Base-by-base conservation (phyloP, 441 rosid genomes). In the Gossypium schwendimanii region DNA sequence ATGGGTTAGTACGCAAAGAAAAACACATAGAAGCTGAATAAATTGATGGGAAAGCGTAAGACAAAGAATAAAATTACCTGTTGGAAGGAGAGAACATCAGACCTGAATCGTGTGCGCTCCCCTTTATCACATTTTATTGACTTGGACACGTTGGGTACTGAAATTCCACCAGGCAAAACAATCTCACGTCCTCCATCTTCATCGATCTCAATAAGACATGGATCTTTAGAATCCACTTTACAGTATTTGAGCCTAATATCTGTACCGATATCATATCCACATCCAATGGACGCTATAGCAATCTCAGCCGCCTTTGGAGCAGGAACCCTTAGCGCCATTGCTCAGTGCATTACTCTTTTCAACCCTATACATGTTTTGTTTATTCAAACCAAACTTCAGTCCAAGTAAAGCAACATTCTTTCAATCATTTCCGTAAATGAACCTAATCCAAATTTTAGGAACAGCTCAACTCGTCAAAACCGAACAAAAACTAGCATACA, bases 111-210 rank as follows among this genome's bases (percentile, higher is more conserved):
- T 31, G 81, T 91, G 18, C 98, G 88, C 79, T 91, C 97, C 21
- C 99, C 99, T 86, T 91, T 92, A 75, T 87, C 97, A 24, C 98
- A 94, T 77, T 92, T 88, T 23, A 94, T 91, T 33, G 91, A 88
- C 73, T 87, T 92, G 8, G 99, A 81, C 49, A 95, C 96, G 31
- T 88, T 81, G 2, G 88, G 87, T 6, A 95, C 85, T 0, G 86
- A 81, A 81, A 92, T 82, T 58, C 98, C 99, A 72, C 94, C 97
- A 0, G 98, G 97, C 44, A 94, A 82, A 71, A 87, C 81, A 78
- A 91, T 82, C 76, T 89, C 93, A 12, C 80, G 84, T 10, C 81
- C 85, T 6, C 79, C 87, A 53, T 76, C 89, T 44, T 87, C 86
- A 74, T 84, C 89, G 76, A 95, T 84, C 77, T 92, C 94, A 57